Evolutionary conservation across 768 basidiomycete species (phyloP), one percentile per base, ranked within the genome.

Genomic region (Naganishia vaughanmartiniae): DNA sequence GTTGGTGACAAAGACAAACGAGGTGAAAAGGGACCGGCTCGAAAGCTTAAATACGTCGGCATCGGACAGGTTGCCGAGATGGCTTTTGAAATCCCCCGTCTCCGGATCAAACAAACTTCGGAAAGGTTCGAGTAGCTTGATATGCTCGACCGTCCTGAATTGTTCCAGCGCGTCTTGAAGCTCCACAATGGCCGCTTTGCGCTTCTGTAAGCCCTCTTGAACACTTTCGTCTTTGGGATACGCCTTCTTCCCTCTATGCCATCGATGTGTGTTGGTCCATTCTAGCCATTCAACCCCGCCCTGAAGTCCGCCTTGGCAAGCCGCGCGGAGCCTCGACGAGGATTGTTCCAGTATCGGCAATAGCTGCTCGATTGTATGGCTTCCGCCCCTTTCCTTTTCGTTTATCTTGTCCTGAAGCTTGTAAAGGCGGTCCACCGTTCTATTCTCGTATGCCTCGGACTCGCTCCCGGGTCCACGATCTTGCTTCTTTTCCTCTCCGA

Each of bases 1-100:
- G 72, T 83, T 84, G 55, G 84, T 78, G 21, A 83, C 82, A 72
- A 86, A 86, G 30, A 86, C 85, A 76, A 85, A 85, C 57, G 85
- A 81, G 34, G 85, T 70, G 76, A 85, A 85, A 14, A 88, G 82
- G n/a, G 83, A 80, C 36, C 78, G 71, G 6, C 79, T 72, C 24
- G 71, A 72, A 31, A 60, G 34, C 30, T 55, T 28, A 15, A 36
- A 57, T 34, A 30, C 39, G 24, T 65, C 66, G 24, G 58, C 51
- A 39, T 65, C 70, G 12, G 68, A 69, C 60, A 63, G 5, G 15
- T 39, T 53, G 36, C 66, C 36, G 17, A 55, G 58, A 58, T 67
- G 46, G 9, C 70, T 48, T 3, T 71, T 46, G 48, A 80, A 70
- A 34, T 70, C 34, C 26, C 76, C 78, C 0, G 78, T 75, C 4